phyloP scores from a whole-genome alignment of 139 green algal species.

The Raphidocelis subcapitata region DNA sequence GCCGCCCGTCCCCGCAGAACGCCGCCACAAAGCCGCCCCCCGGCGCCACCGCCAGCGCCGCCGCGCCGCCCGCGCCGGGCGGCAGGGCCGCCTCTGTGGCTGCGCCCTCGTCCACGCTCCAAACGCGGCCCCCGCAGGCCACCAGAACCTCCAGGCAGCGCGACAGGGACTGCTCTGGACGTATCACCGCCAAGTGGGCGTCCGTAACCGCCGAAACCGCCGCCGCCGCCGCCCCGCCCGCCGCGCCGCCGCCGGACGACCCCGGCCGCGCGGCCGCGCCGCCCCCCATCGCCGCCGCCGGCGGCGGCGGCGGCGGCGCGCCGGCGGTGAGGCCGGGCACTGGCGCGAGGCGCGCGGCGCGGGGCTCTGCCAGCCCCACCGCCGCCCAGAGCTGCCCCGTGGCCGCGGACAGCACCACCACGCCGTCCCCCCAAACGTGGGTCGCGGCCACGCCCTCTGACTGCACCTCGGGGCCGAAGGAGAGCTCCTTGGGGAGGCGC shows the following conservation, averaged over 20 bases:
- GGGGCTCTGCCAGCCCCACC: slow-evolving; percentile 41
- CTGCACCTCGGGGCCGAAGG: slow-evolving; percentile 53
- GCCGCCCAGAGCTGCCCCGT: slow-evolving; percentile 53
- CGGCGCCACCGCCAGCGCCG: slow-evolving; percentile 58
- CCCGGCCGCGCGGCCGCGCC: slow-evolving; percentile 40
- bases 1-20: slow-evolving; percentile 48
- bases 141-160: slow-evolving; percentile 62
- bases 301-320: slow-evolving; percentile 70
- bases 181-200: too few relatives aligned
- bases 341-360: slow-evolving; percentile 45
- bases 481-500: slow-evolving; percentile 41
- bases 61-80: slow-evolving; percentile 11
- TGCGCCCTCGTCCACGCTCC: slow-evolving; percentile 56
- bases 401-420: slow-evolving; percentile 66
- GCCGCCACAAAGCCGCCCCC: slow-evolving; percentile 68
- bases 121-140: slow-evolving; percentile 48
- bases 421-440: slow-evolving; percentile 46
- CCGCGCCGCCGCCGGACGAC: slow-evolving; percentile 9
- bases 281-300: slow-evolving; percentile 50
- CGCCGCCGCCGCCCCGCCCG: slow-evolving; percentile 38
- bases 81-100: slow-evolving; percentile 27
- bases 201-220: slow-evolving; percentile 43
- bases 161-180: neutral
- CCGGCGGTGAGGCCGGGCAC: slow-evolving; percentile 13
- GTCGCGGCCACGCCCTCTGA: slow-evolving; percentile 52